Evolutionary conservation across 2,329 filamentous ascomycete species (phyloP).

Genomic region (Alternaria postmessia): DNA sequence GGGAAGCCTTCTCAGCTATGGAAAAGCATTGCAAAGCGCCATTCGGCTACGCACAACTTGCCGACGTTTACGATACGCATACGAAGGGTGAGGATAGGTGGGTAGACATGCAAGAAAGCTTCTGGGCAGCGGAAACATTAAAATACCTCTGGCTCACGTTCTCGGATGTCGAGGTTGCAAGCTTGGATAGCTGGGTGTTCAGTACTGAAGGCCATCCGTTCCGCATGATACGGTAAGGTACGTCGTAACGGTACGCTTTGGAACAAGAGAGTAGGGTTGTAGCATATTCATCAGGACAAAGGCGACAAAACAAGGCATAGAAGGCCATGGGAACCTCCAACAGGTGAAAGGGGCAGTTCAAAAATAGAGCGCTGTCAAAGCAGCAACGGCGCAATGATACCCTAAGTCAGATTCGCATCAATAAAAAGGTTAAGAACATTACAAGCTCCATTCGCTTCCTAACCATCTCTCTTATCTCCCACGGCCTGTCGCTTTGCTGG

Average conservation of each 20-base stretch:
- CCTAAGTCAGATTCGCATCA: background rate
- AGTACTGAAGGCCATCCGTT: constrained; percentile 55
- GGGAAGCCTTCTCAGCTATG: constrained; percentile 51
- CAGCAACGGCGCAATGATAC: constrained; percentile 1
- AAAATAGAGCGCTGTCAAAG: background rate
- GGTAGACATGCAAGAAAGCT: constrained; percentile 52
- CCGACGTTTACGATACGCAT: constrained; percentile 43
- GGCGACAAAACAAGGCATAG: background rate
- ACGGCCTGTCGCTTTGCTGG: background rate
- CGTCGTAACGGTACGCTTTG: background rate
- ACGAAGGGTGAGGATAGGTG: constrained; percentile 34
- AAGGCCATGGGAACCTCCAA: background rate
- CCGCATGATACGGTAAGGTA: constrained; percentile 46
- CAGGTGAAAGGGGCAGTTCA: background rate
- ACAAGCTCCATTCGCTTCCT: background rate
- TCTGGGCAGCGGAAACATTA: constrained; percentile 52
- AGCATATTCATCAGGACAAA: background rate
- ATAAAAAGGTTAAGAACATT: background rate
- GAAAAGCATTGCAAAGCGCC: constrained; percentile 50
- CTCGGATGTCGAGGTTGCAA: constrained; percentile 45
- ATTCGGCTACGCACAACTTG: constrained; percentile 50
- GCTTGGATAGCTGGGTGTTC: constrained; percentile 54
- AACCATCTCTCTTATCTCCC: background rate
- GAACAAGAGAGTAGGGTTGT: background rate
- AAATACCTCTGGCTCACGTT: constrained; percentile 55